Base-by-base conservation (phyloP, 2,329 filamentous ascomycete genomes). In the Berkeleyomyces basicola region DNA sequence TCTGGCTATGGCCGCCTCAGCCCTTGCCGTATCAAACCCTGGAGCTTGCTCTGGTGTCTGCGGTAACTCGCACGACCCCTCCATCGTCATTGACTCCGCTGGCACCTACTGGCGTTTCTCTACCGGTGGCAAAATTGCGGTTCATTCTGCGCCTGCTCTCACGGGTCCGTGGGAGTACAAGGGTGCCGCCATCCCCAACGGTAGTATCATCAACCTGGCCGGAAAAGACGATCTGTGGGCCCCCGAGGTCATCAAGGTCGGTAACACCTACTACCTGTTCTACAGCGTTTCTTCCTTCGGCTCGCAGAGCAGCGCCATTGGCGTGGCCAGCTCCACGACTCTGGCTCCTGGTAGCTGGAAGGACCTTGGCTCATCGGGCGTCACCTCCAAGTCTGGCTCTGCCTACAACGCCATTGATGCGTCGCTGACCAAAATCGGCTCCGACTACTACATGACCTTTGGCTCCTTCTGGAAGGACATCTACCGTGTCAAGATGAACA, bases 401-500 rank as follows among this genome's bases (percentile, higher is more conserved):
- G 62, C 70, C 3, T 84, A 82, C 72, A 84, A 84, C 67, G 79
- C 80, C 51, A 84, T 89, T 67, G 86, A 84, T 67, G 71, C 74
- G 2, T 81, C 80, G 66, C 69, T 84, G 2, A 70, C 82, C 65
- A 68, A 73, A 9, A 72, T 72, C 43, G 71, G 70, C 7, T 70
- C 64, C 11, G 66, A 67, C 2, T 78, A 78, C 67, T 76, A 77
- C 63, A 72, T 84, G 69, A 81, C 76, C 65, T 88, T 87, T 66
- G 85, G 85, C 33, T 85, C 82, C 10, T 88, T 86, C 76, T 89
- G 84, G 83, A 71, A 73, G 5, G 79, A 83, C 68, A 76, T 88
- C 64, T 85, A 81, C 72, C 80, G 82, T 68, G 80, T 82, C 0
- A 69, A 74, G 43, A 77, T 87, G 70, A 69, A 67, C 43, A 69